Evolutionary conservation across 768 basidiomycete species (phyloP).

Genomic region (Leccinellum albellum): DNA sequence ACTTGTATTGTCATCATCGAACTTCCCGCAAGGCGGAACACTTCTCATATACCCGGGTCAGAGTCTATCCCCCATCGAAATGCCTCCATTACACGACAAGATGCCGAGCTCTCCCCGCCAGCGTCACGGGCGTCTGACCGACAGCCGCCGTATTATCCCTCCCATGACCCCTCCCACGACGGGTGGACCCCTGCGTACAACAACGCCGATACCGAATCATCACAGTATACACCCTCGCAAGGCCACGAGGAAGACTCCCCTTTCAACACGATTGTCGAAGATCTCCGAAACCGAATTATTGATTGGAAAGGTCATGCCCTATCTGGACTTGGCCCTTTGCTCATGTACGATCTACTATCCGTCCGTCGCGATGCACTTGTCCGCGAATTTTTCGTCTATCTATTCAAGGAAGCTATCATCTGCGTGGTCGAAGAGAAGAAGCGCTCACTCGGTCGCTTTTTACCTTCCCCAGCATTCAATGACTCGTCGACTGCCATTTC

Average conservation of each 20-base stretch:
- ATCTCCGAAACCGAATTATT: slow-evolving; percentile 84
- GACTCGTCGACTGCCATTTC: slow-evolving; percentile 46
- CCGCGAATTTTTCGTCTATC: slow-evolving; percentile 92
- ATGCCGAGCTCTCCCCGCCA: slow-evolving; percentile 18
- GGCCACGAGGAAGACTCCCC: slow-evolving; percentile 61
- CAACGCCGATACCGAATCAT: slow-evolving; percentile 30
- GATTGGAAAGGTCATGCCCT: slow-evolving; percentile 96
- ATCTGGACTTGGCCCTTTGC: slow-evolving; percentile 82
- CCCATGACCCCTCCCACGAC: slow-evolving; percentile 23
- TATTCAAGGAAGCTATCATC: slow-evolving; percentile 96
- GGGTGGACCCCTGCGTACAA: slow-evolving; percentile 27
- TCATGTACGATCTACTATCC: slow-evolving; percentile 88
- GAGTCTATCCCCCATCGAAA: slow-evolving; percentile 43
- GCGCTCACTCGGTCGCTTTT: slow-evolving; percentile 68
- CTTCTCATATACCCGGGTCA: slow-evolving; percentile 48
- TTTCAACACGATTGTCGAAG: slow-evolving; percentile 81
- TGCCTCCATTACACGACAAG: slow-evolving; percentile 17
- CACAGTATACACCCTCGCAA: slow-evolving; percentile 26
- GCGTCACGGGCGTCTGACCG: slow-evolving; percentile 11
- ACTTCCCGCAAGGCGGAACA: slow-evolving; percentile 71
- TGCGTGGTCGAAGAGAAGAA: slow-evolving; percentile 98
- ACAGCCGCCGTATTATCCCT: slow-evolving; percentile 14
- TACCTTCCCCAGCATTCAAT: slow-evolving; percentile 59
- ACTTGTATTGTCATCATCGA: slow-evolving; percentile 95
- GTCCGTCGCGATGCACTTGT: slow-evolving; percentile 87